Evolutionary conservation across 2,329 filamentous ascomycete genomes (phyloP).

Genomic region (Rhynchosporium graminicola): DNA sequence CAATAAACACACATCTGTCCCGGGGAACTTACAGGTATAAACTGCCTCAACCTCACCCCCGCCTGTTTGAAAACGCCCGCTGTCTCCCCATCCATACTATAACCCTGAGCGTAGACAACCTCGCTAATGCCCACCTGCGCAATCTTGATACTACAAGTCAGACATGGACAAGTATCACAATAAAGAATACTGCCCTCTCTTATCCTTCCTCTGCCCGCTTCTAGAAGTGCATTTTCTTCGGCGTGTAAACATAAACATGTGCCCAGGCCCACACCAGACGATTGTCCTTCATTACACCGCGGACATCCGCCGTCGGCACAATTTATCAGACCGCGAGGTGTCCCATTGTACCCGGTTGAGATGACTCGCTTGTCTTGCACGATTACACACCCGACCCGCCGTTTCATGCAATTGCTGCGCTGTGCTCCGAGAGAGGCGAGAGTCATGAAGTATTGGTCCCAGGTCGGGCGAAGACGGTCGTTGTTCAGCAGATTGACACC

Average conservation of each 20-base stretch:
- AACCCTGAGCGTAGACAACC: conserved; percentile 91
- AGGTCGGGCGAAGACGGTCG: conserved; percentile 79
- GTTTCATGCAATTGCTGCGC: conserved; percentile 97
- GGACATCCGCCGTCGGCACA: conserved; percentile 90
- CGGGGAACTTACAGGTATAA: conserved; percentile 68
- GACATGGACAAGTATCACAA: conserved; percentile 93
- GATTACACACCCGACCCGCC: conserved; percentile 90
- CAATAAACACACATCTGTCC: conserved; percentile 9
- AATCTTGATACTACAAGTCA: conserved; percentile 99
- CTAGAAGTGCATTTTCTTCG: conserved; percentile 93
- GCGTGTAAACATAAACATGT: conserved; percentile 97
- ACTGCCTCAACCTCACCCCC: conserved; percentile 83
- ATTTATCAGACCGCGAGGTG: conserved; percentile 84
- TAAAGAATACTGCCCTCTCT: conserved; percentile 81
- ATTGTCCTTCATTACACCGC: conserved; percentile 77
- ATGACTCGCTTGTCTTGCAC: conserved; percentile 85
- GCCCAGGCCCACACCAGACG: conserved; percentile 70
- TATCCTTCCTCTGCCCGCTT: conserved; percentile 90
- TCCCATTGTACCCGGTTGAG: conserved; percentile 96
- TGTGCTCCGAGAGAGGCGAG: conserved; percentile 89
- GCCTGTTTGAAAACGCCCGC: conserved; percentile 81
- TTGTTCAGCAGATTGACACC: conserved; percentile 76
- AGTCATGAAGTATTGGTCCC: conserved; percentile 99
- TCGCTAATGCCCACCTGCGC: conserved; percentile 94
- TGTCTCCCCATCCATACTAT: conserved; percentile 89